phyloP scores from a whole-genome alignment of 2,329 filamentous ascomycete species.

The Sordariomycetes sp. region DNA sequence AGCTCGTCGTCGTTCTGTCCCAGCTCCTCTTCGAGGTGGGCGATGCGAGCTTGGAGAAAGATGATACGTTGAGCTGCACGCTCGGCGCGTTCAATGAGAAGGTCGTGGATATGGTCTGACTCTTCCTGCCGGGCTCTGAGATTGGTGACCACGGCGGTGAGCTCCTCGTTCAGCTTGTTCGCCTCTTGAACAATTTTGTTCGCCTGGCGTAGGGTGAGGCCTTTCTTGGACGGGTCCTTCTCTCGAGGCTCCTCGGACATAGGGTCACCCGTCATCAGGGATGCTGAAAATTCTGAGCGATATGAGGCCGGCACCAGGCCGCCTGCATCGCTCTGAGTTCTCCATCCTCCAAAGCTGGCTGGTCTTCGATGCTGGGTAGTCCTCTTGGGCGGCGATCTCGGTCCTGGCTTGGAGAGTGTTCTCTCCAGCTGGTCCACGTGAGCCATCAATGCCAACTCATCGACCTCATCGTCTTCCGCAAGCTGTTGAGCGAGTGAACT shows the following conservation, averaged over 20 bases:
- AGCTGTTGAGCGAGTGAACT: constrained; percentile 28
- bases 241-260: constrained; percentile 14
- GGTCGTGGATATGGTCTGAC: constrained; percentile 51
- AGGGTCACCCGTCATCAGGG: constrained; percentile 17
- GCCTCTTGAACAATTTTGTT: constrained; percentile 25
- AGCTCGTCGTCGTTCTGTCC: constrained; percentile 51
- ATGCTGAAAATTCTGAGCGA: constrained; percentile 27
- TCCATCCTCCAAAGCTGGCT: constrained; percentile 10
- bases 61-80: constrained; percentile 48
- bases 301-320: constrained; percentile 23
- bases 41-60: constrained; percentile 48
- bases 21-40: constrained; percentile 47
- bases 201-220: constrained; percentile 24
- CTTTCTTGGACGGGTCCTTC: constrained; percentile 15
- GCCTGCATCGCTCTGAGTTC: constrained; percentile 7
- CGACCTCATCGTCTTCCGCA: constrained; percentile 20
- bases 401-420: constrained; percentile 5
- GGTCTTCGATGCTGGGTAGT: constrained; percentile 5
- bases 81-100: constrained; percentile 50
- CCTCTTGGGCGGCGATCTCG: constrained; percentile 1
- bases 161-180: constrained; percentile 35
- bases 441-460: constrained; percentile 23
- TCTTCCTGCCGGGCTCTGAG: constrained; percentile 49
- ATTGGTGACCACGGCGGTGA: constrained; percentile 39
- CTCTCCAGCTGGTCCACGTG: constrained; percentile 29